Base-by-base conservation (phyloP, 139 green algal species). In the Zygnema cylindricum region DNA sequence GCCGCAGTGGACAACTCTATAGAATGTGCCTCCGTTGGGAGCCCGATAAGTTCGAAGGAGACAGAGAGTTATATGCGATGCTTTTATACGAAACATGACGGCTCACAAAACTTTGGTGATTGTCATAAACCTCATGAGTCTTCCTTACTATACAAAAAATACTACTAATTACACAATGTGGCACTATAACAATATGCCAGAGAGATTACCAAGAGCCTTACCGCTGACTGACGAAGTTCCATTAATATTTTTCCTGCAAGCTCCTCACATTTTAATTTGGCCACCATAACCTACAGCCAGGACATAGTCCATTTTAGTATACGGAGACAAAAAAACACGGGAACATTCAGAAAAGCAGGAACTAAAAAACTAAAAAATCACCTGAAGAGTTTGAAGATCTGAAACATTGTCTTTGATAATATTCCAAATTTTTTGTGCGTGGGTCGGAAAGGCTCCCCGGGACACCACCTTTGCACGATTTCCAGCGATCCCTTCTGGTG, bases 301-400 rank as follows among this genome's bases (percentile, higher is more conserved):
- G 30, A 30, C 57, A 30, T 30, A 30, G 30, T 30, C 57, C 30
- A n/a, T 30, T n/a, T 30, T n/a, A 73, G 57, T 30, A 30, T 30
- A 73, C 30, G 30, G 57, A 30, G 30, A 73, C 30, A 30, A 73
- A 73, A 73, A n/a, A n/a, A n/a, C n/a, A n/a, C n/a, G n/a, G n/a
- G n/a, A n/a, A n/a, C n/a, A n/a, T n/a, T n/a, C n/a, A n/a, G 25
- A 30, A 73, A 25, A 73, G 57, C 30, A 30, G 30, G 30, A 73
- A 25, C 25, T 35, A 25, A 35, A 30, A 25, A 73, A 30, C 25
- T 25, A 30, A 25, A 43, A 40, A 21, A 38, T n/a, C 57, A 91
- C 87, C 84, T 90, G 97, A 94, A 99, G 97, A 0, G 97, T 96
- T 0, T 97, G 97, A 42, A 99, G 93, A 87, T 99, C 97, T 73